Evolutionary conservation across 2,329 filamentous ascomycete species (phyloP).

Genomic region (Talaromyces islandicus): DNA sequence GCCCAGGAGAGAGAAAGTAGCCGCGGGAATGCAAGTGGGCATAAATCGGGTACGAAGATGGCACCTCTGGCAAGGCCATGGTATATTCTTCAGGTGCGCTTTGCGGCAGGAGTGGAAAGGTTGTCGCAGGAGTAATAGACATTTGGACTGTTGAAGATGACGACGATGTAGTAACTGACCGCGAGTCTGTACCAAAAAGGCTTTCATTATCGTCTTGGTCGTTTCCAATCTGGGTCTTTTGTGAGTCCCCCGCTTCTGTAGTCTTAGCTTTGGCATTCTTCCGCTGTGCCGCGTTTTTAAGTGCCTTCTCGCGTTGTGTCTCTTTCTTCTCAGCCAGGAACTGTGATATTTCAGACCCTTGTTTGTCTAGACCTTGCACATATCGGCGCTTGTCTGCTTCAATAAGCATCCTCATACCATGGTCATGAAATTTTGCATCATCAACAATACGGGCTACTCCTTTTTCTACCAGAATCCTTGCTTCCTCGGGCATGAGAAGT

Average conservation of each 20-base stretch:
- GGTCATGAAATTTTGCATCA: constrained; percentile 64
- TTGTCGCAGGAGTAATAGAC: constrained; percentile 47
- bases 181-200: constrained; percentile 10
- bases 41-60: constrained; percentile 66
- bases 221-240: constrained; percentile 20
- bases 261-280: constrained; percentile 15
- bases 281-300: constrained; percentile 43
- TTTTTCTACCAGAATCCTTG: constrained; percentile 69
- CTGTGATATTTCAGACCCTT: constrained; percentile 47
- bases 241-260: constrained; percentile 8
- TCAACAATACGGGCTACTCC: constrained; percentile 74
- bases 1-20: constrained; percentile 84
- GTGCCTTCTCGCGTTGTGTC: constrained; percentile 43
- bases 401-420: constrained; percentile 55
- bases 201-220: background rate
- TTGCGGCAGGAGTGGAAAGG: constrained; percentile 39
- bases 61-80: constrained; percentile 30
- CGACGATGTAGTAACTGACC: background rate
- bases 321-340: constrained; percentile 44
- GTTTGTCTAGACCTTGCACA: constrained; percentile 49
- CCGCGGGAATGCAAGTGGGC: constrained; percentile 69
- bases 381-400: constrained; percentile 58
- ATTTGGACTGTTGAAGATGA: constrained; percentile 13
- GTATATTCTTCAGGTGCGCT: constrained; percentile 20
- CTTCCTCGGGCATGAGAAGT: constrained; percentile 88